Evolutionary conservation across 2,329 filamentous ascomycete genomes (phyloP).

Genomic region (Neopestalotiopsis clavispora): DNA sequence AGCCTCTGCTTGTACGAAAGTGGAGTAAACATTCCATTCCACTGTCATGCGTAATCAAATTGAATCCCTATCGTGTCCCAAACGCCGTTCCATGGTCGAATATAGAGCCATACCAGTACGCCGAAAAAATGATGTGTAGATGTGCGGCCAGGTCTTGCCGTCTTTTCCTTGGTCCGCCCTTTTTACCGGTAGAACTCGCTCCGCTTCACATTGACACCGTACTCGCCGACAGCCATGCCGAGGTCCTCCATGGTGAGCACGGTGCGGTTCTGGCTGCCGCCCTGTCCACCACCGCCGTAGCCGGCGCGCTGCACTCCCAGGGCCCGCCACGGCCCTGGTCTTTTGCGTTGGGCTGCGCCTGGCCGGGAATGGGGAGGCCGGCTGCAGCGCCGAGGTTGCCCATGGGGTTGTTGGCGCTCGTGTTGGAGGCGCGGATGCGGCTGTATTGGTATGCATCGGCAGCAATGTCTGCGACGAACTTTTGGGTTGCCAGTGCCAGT

Average conservation of each 20-base stretch:
- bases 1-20: not conserved
- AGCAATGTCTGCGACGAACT: conserved; percentile 97
- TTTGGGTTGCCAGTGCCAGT: conserved; percentile 95
- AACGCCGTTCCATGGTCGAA: conserved; percentile 12
- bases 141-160: not conserved
- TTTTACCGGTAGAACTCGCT: conserved; percentile 90
- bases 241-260: conserved; percentile 98
- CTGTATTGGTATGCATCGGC: conserved; percentile 98
- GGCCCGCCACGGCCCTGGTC: conserved; percentile 61
- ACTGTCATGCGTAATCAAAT: not conserved
- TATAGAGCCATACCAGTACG: not conserved
- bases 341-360: conserved; percentile 59
- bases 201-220: conserved; percentile 95
- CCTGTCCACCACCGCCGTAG: conserved; percentile 86
- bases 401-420: conserved; percentile 88
- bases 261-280: conserved; percentile 86
- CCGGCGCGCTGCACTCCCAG: conserved; percentile 78
- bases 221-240: conserved; percentile 97
- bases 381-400: conserved; percentile 80
- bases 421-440: conserved; percentile 90
- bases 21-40: not conserved
- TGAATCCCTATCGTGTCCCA: not conserved
- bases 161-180: not conserved
- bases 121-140: conserved; percentile 1
- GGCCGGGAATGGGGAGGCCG: conserved; percentile 69